Base-by-base conservation (phyloP, 768 basidiomycete genomes). In the Butyriboletus loyo region DNA sequence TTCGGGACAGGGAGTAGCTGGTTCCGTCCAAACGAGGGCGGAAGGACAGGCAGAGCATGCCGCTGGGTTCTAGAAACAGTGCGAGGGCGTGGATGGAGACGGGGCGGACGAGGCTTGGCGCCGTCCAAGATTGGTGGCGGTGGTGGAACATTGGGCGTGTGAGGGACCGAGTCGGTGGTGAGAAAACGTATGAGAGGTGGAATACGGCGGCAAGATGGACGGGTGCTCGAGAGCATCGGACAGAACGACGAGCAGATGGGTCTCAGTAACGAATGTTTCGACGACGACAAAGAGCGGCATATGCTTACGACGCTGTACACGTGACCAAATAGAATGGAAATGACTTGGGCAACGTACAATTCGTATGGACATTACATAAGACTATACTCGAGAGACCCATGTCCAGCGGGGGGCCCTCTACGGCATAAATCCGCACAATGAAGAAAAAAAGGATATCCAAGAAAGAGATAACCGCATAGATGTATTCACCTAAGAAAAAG, bases 1-100 rank as follows among this genome's bases (percentile, higher is more conserved):
- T 86, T 85, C 13, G 89, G 77, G 8, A 93, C 91, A 0, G 86
- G 80, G 1, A 93, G 76, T 6, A 92, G 76, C 69, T 93, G 91
- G 67, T 93, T 93, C 30, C 80, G 77, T 21, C 91, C 91, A 69
- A 92, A 92, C 0, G 76, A 77, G 1, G 87, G 73, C 0, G 89
- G 89, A 10, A 92, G 79, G 27, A 72, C 69, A 1, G 83, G 80
- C 0, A 86, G 71, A 9, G 59, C 65, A 36, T 66, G 72, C 14
- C 60, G 66, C 32, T 65, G 59, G 28, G 55, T 62, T 22, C 53
- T 45, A 4, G 57, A 17, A 0, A 56, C 59, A 2, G 74, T 72
- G 3, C 79, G 73, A 1, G 79, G 78, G 3, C 73, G 69, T 5
- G 77, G 78, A 50, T 74, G 64, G 36, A 80, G 66, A 25, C 71